Percentiles rank a stretch among this genome's conserved stretches.
Evolutionary conservation across 2,329 filamentous ascomycete species (phyloP).

Genomic region (Exophiala mesophila): DNA sequence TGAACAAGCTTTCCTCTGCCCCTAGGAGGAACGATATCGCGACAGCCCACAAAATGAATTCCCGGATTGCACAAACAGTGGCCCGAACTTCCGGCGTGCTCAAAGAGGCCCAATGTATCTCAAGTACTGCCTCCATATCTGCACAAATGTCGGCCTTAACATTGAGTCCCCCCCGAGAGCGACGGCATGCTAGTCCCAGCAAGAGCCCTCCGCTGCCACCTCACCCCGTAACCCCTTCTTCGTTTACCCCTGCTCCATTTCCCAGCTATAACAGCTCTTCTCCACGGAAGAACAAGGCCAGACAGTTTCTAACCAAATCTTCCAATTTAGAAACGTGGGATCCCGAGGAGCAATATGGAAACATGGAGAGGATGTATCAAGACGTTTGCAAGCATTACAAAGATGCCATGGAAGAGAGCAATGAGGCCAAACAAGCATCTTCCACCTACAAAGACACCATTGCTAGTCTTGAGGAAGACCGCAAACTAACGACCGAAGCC

Average conservation of each 20-base stretch:
- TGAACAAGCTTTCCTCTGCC: slow-evolving; percentile 18
- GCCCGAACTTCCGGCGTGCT: not conserved
- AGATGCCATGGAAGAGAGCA: slow-evolving; percentile 62
- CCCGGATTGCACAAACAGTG: slow-evolving; percentile 11
- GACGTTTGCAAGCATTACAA: slow-evolving; percentile 69
- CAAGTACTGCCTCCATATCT: slow-evolving; percentile 11
- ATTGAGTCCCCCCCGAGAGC: slow-evolving; percentile 8
- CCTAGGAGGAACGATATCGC: slow-evolving; percentile 15
- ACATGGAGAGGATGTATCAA: slow-evolving; percentile 70
- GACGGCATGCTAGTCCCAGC: slow-evolving; percentile 21
- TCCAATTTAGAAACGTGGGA: slow-evolving; percentile 79
- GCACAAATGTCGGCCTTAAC: slow-evolving; percentile 29
- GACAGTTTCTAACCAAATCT: slow-evolving; percentile 61
- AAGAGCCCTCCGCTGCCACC: slow-evolving; percentile 21
- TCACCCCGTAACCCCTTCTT: slow-evolving; percentile 31
- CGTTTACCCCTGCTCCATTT: slow-evolving; percentile 32
- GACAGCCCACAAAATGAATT: slow-evolving; percentile 12
- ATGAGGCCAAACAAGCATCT: slow-evolving; percentile 67
- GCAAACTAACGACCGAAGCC: slow-evolving; percentile 45
- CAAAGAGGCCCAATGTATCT: slow-evolving; percentile 3
- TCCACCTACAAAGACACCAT: slow-evolving; percentile 68
- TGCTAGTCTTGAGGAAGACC: slow-evolving; percentile 52
- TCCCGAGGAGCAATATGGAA: slow-evolving; percentile 68
- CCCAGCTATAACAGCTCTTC: slow-evolving; percentile 28
- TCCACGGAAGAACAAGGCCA: slow-evolving; percentile 38